These are phyloP conservation scores for Lunularia cruciata DNA, from an alignment of 225 moss, liverwort and hornwort species.

Conservation along the genomic window DNA sequence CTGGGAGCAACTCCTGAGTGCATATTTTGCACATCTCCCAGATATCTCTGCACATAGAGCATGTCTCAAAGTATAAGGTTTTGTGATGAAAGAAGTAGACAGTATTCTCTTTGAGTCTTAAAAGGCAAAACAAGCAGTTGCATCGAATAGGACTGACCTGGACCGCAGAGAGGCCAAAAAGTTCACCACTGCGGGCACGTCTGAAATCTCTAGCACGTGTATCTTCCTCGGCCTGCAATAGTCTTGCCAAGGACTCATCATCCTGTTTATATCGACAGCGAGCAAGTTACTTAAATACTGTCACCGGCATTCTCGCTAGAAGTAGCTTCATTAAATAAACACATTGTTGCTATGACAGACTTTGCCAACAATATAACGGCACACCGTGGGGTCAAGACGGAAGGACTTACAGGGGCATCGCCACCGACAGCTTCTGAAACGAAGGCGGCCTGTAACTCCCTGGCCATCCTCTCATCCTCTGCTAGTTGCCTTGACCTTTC, in stretches of 20 bases:
- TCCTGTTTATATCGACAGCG: conserved; percentile 31
- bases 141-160: conserved; percentile 35
- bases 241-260: conserved; percentile 65
- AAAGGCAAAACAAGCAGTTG: no score
- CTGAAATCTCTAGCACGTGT: conserved; percentile 41
- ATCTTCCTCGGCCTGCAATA: conserved; percentile 75
- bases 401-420: conserved; percentile 48
- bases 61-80: not conserved
- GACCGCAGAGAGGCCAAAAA: conserved; percentile 30
- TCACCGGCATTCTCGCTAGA: not conserved
- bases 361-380: no score
- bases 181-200: conserved; percentile 8
- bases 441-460: conserved; percentile 63
- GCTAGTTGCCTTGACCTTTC: conserved; percentile 57
- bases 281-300: conserved; percentile 38
- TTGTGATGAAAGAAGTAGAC: no score
- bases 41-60: conserved; percentile 38
- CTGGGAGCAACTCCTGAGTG: conserved; percentile 47
- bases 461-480: conserved; percentile 72
- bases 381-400: not conserved
- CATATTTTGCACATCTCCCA: conserved; percentile 51
- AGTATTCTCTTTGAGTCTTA: no score
- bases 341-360: not conserved
- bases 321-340: not conserved
- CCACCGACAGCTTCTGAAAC: conserved; percentile 42